Base-by-base conservation (phyloP, 345 rosid species). In the Lepidium africanum region DNA sequence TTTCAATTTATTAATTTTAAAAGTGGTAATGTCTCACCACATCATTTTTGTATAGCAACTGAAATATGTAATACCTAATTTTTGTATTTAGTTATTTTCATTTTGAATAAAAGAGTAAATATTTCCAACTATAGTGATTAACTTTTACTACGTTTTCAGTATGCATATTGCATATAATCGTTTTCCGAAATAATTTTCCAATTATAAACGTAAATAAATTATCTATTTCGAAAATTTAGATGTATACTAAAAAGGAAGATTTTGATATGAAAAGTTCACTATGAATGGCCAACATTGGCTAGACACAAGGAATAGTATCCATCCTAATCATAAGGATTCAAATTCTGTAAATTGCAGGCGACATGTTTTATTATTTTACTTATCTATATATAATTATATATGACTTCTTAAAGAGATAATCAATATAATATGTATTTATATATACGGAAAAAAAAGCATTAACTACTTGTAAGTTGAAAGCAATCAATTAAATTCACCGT, bases 401-500 rank as follows among this genome's bases (percentile, higher is more conserved):
- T 30, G 66, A 30, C 43, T 70, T 70, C 30, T 30, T 43, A 46
- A 15, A 12, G 56, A 36, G 57, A 13, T 40, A 59, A 59, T 36
- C 33, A 39, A 48, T 2, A 58, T 5, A 57, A 57, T 5, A 57
- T 25, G 27, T n/a, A 51, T 5, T 30, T 30, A 30, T 30, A 30
- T 30, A 30, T 6, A 27, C 6, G 0, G 0, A 23, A 10, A 3
- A 2, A 35, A 14, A 46, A 46, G 57, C 56, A 68, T 68, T 45
- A 45, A 57, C 2, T 15, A 57, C 45, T 23, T 47, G 48, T 59
- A 58, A 33, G 38, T 69, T 25, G 50, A 17, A 67, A 54, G 63
- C 43, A 67, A 41, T 13, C 50, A 59, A 59, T 39, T 69, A 58
- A 47, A 59, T 70, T 30, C 36, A 70, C 67, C 74, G 67, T 70